These are phyloP conservation scores for Bolboschoenus planiculmis DNA, from an alignment of 176 grass and related monocot genomes.

Conservation along the genomic window DNA sequence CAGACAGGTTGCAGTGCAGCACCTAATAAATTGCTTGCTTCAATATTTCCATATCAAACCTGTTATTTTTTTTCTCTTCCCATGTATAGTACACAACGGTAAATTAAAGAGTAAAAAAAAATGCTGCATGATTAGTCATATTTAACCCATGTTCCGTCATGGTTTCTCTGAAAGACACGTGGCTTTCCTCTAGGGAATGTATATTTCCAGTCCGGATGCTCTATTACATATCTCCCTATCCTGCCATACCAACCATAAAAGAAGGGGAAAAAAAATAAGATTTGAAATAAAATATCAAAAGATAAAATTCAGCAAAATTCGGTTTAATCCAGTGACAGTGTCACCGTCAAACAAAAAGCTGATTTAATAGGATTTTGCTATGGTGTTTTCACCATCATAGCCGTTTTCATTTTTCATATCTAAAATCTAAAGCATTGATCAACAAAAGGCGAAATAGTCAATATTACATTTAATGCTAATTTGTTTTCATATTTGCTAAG, in stretches of 20 bases:
- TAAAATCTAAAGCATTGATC: too few species aligned
- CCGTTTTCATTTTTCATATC: too few species aligned
- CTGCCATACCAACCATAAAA: conserved; percentile 32
- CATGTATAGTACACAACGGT: neutral
- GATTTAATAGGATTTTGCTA: too few species aligned
- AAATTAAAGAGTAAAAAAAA: conserved; percentile 7
- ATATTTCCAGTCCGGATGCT: conserved; percentile 71
- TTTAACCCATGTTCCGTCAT: conserved; percentile 50
- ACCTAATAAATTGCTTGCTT: neutral
- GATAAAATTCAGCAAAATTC: neutral
- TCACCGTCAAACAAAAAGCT: neutral
- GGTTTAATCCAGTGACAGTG: neutral
- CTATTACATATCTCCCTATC: conserved; percentile 65
- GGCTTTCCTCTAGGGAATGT: conserved; percentile 45
- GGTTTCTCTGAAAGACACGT: conserved; percentile 49
- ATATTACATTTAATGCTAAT: too few species aligned
- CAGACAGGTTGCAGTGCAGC: neutral
- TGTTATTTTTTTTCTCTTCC: neutral
- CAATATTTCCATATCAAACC: neutral
- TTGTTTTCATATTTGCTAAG: too few species aligned
- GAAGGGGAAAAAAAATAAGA: neutral
- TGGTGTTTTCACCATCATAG: too few species aligned
- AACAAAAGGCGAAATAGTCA: too few species aligned
- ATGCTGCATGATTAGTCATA: neutral
- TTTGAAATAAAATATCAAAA: neutral